Evolutionary conservation across 1,139 yeast genomes (phyloP), one percentile per base, ranked within the genome.

Genomic region (Candida tetrigidarum): DNA sequence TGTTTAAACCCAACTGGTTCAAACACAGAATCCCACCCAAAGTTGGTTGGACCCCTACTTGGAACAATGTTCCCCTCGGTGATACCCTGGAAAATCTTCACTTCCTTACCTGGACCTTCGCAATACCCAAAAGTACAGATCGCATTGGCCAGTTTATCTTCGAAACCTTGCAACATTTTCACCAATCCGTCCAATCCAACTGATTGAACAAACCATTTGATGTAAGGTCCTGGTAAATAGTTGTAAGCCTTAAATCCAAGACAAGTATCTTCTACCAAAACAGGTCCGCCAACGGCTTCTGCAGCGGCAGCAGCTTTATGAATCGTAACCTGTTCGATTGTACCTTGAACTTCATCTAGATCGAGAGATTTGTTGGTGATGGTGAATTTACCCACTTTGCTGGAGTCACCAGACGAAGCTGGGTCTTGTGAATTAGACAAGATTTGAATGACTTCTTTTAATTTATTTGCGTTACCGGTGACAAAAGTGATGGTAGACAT

Each of bases 21-120:
- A 64, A 93, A 93, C 41, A 89, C 72, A 5, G 97, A 84, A 67
- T 93, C 97, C 96, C 97, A 95, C 3, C 99, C 99, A 62, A 95
- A 95, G 49, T 80, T 78, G 19, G 82, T 76, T 19, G 88, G 84
- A 3, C 98, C 96, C 54, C 96, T 69, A 45, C 90, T 79, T 12
- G 69, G 69, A 4, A 92, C 98, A 55, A 95, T 91, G 8, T 58
- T 66, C 10, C 99, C 99, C 14, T 79, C 72, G 3, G 96, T 89
- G 36, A 83, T 67, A 3, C 99, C 99, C 63, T 89, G 96, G 66
- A 93, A 92, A 45, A 91, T 69, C 51, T 77, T 63, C 10, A 86
- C 92, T 47, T 81, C 84, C 32, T 71, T 46, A 9, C 84, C 96
- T 1, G 96, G 91, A 0, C 93, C 95, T 47, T 78, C 90, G 59